phyloP scores from a whole-genome alignment of 306 rosid species.

The Rosa multiflora region DNA sequence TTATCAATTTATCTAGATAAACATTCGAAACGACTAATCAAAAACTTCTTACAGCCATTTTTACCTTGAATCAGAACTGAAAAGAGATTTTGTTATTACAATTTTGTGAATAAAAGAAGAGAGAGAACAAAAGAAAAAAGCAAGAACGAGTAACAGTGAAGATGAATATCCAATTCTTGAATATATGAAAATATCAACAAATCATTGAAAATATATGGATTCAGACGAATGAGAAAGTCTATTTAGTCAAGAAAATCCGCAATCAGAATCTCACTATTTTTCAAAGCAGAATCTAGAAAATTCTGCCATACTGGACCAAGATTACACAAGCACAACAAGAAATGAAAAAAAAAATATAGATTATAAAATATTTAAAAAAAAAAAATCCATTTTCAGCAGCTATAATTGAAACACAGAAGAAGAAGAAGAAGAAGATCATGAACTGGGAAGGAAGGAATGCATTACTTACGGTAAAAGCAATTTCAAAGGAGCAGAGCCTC shows the following conservation, averaged over 20 bases:
- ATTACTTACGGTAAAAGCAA: conserved; percentile 71
- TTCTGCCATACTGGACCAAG: conserved; percentile 14
- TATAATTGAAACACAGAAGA: conserved; percentile 19
- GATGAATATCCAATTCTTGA: background rate
- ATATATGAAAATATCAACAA: background rate
- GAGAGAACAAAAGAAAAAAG: too few relatives aligned
- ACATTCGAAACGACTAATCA: background rate
- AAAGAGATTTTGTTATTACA: background rate
- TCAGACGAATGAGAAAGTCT: background rate
- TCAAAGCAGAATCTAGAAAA: conserved; percentile 22
- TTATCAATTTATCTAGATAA: background rate
- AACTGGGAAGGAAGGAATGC: conserved; percentile 18
- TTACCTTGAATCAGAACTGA: background rate
- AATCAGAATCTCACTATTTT: conserved; percentile 22
- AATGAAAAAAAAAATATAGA: conserved; percentile 5
- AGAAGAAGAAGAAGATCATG: background rate
- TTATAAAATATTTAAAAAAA: background rate
- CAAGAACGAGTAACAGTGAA: background rate
- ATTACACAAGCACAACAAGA: conserved; percentile 12
- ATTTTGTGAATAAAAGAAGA: too few relatives aligned
- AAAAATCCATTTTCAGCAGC: conserved; percentile 36
- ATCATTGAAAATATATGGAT: background rate
- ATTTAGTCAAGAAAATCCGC: background rate
- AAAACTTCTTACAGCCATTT: background rate
- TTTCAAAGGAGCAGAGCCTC: conserved; percentile 45